phyloP scores from a whole-genome alignment of 139 green algal genomes.

The Tetraselmis chui region DNA sequence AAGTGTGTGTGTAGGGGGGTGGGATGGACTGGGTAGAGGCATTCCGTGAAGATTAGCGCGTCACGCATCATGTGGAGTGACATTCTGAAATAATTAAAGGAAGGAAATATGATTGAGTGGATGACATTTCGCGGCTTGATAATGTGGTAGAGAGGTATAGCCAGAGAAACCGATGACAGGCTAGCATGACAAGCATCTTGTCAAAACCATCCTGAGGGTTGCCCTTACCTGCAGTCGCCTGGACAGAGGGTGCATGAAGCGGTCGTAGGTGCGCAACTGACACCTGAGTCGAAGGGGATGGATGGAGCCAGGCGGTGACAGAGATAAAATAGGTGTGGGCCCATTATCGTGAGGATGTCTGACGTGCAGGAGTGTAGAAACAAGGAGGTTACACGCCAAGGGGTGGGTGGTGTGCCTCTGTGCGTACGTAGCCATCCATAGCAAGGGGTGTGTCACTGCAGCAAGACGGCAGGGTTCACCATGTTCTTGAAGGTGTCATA shows the following conservation, averaged over 20 bases:
- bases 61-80: not conserved
- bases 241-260: constrained; percentile 8
- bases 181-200: not conserved
- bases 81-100: constrained; percentile 4
- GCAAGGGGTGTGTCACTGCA: no score
- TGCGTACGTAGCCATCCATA: no score
- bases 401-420: no score
- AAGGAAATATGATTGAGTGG: not conserved
- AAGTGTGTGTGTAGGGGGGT: not conserved
- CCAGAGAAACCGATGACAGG: not conserved
- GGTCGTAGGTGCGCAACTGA: constrained; percentile 16
- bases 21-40: no score
- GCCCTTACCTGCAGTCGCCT: not conserved
- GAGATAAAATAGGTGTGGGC: no score
- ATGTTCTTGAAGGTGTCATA: constrained; percentile 75
- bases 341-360: no score
- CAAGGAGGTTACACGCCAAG: no score
- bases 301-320: no score
- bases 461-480: constrained; percentile 17
- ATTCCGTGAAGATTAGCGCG: not conserved
- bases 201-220: not conserved
- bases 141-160: no score
- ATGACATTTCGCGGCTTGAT: no score
- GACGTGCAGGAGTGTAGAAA: not conserved
- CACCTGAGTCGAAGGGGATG: no score